Evolutionary conservation across 2,329 filamentous ascomycete species (phyloP).

Genomic region (Aspergillus japonicus): DNA sequence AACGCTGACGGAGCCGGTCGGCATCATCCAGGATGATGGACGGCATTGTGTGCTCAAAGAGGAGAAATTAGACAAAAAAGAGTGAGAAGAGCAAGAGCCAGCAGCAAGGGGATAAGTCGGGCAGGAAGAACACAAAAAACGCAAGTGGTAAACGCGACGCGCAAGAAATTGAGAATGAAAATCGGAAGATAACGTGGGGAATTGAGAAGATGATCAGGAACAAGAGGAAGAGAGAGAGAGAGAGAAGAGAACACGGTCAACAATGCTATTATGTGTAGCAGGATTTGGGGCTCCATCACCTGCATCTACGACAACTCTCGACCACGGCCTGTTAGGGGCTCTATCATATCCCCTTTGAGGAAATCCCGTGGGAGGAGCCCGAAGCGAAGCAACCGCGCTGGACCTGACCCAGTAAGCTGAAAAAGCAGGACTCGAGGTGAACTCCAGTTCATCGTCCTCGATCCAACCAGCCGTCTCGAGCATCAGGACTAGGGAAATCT

Average conservation of each 20-base stretch:
- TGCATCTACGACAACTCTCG: background rate
- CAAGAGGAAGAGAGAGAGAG: background rate
- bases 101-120: background rate
- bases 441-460: background rate
- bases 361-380: background rate
- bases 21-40: slow-evolving; percentile 14
- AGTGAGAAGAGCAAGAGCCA: slow-evolving; percentile 8
- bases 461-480: background rate
- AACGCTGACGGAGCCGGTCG: slow-evolving; percentile 14
- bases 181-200: background rate
- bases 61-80: background rate
- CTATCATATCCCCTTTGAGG: background rate
- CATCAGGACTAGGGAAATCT: background rate
- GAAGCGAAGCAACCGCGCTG: background rate
- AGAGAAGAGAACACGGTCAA: background rate
- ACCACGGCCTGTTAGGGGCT: background rate
- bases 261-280: background rate
- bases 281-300: background rate
- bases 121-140: too few relatives aligned
- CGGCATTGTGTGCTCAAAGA: slow-evolving; percentile 4
- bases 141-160: too few relatives aligned
- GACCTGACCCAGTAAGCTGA: background rate
- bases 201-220: background rate
- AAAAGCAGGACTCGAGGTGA: background rate
- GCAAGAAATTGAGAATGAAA: background rate